These are phyloP conservation scores for Pythium vanterpoolii DNA, from an alignment of 352 stramenopile genomes.

Conservation along the genomic window DNA sequence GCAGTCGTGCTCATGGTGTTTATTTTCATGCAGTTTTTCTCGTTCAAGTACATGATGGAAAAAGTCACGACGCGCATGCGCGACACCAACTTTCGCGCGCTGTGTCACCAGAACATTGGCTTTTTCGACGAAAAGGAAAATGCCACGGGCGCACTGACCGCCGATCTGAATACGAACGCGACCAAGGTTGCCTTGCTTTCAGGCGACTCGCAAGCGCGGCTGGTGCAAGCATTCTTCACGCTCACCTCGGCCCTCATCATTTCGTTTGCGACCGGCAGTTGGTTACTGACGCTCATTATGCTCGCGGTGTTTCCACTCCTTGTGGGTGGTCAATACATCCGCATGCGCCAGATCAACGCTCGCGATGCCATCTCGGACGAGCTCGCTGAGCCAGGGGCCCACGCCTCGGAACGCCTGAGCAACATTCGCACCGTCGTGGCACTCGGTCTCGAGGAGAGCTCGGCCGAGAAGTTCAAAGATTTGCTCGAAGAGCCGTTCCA, in stretches of 20 bases:
- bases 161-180: slow-evolving; percentile 32
- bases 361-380: slow-evolving; percentile 4
- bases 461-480: slow-evolving; percentile 13
- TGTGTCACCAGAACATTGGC: slow-evolving; percentile 31
- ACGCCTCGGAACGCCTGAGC: slow-evolving; percentile 30
- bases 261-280: slow-evolving; percentile 36
- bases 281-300: slow-evolving; percentile 49
- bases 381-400: slow-evolving; percentile 23
- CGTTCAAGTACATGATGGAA: slow-evolving; percentile 28
- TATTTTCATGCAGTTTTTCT: slow-evolving; percentile 20
- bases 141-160: slow-evolving; percentile 21
- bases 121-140: slow-evolving; percentile 31
- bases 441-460: slow-evolving; percentile 22
- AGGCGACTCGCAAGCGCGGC: slow-evolving; percentile 29
- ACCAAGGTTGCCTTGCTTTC: slow-evolving; percentile 31
- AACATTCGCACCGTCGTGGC: slow-evolving; percentile 35
- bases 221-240: slow-evolving; percentile 33
- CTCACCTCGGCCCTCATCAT: slow-evolving; percentile 31
- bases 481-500: slow-evolving; percentile 22
- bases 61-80: slow-evolving; percentile 29
- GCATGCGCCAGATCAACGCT: slow-evolving; percentile 17
- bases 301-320: slow-evolving; percentile 42
- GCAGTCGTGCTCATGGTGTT: slow-evolving; percentile 22
- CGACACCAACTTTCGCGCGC: slow-evolving; percentile 28
- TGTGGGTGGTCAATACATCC: slow-evolving; percentile 20